Evolutionary conservation across 108 stramenopile species (phyloP), one percentile per base, ranked within the genome.

Genomic region (Bacterosira constricta): DNA sequence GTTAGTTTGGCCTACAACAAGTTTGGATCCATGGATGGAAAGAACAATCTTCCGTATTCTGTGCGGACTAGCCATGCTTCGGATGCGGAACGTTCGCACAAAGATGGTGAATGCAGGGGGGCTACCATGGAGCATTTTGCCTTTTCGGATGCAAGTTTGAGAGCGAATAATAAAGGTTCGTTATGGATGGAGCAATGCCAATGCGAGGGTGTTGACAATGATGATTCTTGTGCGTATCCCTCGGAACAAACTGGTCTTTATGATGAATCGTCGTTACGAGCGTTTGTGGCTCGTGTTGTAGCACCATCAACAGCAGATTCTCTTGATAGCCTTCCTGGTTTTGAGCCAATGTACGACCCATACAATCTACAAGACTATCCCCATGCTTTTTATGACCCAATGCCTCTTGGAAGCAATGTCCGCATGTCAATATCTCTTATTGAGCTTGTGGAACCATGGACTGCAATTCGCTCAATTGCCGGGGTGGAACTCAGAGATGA

Each of bases 361-460:
- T 57, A 23, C 17, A 32, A 45, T 34, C 15, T 50, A 36, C 69
- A 52, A 21, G 37, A 70, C 25, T 47, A 83, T 21, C 87, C 92
- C 10, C n/a, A 42, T 55, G 56, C 31, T 11, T 25, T 56, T 32
- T 68, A 25, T 0, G 90, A 77, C 15, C 87, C 93, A 58, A 95
- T 94, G 0, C 92, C 94, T 77, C 82, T 98, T 11, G 85, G 96
- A 26, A 70, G 91, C 15, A 98, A 98, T 55, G 78, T 98, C 55
- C 91, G 92, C 13, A 72, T 98, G 49, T 83, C 91, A 0, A 75
- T 99, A 29, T 37, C 90, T 42, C 71, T 88, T 11, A 79, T 87
- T 3, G 98, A 99, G 60, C 54, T 96, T 18, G 95, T 95, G 0
- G 82, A 97, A 73, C 97, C 98, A 17, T 98, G 96, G 69, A 87